Evolutionary conservation across 1,284 basidiomycete genomes (phyloP).

Genomic region (Pholiota adiposa): DNA sequence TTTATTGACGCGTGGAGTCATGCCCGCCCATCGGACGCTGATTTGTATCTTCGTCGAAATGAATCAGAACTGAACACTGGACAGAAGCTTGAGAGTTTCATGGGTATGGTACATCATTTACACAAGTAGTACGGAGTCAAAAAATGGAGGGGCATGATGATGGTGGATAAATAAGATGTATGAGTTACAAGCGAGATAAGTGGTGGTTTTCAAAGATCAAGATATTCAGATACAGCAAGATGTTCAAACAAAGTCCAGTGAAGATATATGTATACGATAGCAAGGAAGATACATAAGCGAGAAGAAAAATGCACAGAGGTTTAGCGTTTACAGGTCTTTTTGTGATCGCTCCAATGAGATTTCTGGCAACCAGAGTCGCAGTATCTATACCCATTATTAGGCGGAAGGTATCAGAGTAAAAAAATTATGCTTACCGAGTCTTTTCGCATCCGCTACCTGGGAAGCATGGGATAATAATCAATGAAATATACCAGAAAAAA

Average conservation of each 20-base stretch:
- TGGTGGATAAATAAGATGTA: no score
- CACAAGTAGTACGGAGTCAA: no score
- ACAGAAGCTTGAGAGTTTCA: no score
- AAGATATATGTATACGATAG: neutral
- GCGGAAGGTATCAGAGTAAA: neutral
- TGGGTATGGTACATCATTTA: no score
- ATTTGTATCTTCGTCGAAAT: no score
- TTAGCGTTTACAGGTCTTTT: constrained; percentile 23
- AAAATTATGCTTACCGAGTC: constrained; percentile 17
- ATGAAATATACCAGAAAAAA: neutral
- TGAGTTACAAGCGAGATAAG: no score
- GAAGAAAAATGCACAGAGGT: neutral
- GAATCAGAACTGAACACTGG: no score
- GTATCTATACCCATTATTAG: constrained; percentile 8
- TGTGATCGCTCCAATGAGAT: constrained; percentile 27
- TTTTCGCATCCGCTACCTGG: constrained; percentile 26
- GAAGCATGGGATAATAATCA: neutral
- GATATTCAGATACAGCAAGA: no score
- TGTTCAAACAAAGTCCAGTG: neutral
- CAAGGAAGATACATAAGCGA: no score
- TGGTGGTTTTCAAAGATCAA: no score
- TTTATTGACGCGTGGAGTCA: constrained; percentile 19
- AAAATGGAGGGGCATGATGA: no score
- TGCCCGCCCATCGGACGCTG: neutral
- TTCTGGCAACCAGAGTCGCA: constrained; percentile 31